Evolutionary conservation across 2,329 filamentous ascomycete genomes (phyloP).

Genomic region (Fusarium albidum): DNA sequence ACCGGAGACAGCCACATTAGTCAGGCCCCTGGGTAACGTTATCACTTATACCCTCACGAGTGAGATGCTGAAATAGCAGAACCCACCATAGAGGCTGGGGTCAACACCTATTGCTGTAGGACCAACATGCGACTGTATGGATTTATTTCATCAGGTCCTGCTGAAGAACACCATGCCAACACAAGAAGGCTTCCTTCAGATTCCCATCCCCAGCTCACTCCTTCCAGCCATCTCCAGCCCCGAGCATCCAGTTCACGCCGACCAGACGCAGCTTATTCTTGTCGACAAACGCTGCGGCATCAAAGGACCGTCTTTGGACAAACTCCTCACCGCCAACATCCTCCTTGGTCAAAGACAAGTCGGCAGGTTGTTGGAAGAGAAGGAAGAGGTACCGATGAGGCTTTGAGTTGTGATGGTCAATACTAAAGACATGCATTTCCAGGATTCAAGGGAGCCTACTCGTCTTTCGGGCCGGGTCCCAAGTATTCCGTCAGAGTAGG

Average conservation of each 20-base stretch:
- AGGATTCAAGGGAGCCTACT: slow-evolving; percentile 48
- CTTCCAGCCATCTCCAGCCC: slow-evolving; percentile 54
- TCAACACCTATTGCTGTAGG: too few species aligned
- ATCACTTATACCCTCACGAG: too few species aligned
- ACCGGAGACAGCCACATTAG: too few species aligned
- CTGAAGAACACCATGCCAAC: too few species aligned
- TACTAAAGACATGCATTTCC: not conserved
- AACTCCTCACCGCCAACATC: slow-evolving; percentile 59
- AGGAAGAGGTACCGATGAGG: slow-evolving; percentile 58
- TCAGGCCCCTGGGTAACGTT: too few species aligned
- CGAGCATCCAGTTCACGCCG: slow-evolving; percentile 55
- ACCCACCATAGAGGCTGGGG: too few species aligned
- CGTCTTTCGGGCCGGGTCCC: slow-evolving; percentile 56
- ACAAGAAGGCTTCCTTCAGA: too few species aligned
- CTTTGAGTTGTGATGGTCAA: slow-evolving; percentile 47
- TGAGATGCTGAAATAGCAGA: too few species aligned
- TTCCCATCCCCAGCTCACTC: slow-evolving; percentile 20
- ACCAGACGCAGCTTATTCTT: slow-evolving; percentile 50
- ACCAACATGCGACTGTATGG: too few species aligned
- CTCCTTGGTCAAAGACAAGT: slow-evolving; percentile 46
- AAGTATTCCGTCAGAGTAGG: slow-evolving; percentile 52
- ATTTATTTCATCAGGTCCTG: too few species aligned
- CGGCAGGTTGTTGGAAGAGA: slow-evolving; percentile 51
- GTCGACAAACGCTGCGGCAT: slow-evolving; percentile 49
- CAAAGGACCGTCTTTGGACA: slow-evolving; percentile 53